Evolutionary conservation across 2,329 filamentous ascomycete species (phyloP).

Genomic region (Chalaropsis ovoidea): DNA sequence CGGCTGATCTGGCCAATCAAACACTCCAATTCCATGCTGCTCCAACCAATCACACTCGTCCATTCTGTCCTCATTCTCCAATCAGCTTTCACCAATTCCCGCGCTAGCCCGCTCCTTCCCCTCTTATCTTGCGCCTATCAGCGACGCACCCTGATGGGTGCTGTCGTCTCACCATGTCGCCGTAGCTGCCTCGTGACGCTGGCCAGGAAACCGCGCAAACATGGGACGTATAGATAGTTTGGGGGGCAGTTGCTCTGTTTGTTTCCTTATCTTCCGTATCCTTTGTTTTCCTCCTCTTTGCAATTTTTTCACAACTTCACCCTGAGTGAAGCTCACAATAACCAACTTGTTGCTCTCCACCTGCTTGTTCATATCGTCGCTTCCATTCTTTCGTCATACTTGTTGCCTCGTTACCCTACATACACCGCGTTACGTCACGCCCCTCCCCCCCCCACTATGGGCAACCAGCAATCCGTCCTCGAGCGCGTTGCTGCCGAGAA

Average conservation of each 20-base stretch:
- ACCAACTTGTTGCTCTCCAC: neutral
- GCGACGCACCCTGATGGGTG: neutral
- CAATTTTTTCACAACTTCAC: neutral
- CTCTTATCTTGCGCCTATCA: neutral
- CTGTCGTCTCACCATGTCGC: constrained; percentile 8
- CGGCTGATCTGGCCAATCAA: neutral
- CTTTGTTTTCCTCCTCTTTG: neutral
- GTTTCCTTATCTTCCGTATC: neutral
- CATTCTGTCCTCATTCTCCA: neutral
- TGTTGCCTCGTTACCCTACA: neutral
- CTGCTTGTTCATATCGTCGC: neutral
- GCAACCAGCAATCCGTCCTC: constrained; percentile 14
- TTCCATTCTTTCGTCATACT: neutral
- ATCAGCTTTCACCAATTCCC: neutral
- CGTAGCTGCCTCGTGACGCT: neutral
- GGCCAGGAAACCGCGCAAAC: neutral
- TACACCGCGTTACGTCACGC: neutral
- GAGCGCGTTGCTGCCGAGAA: constrained; percentile 8
- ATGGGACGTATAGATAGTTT: neutral
- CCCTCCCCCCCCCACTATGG: neutral
- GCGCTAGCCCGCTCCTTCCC: neutral
- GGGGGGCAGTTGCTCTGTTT: neutral
- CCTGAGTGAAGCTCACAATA: neutral
- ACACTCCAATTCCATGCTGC: neutral
- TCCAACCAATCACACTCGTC: neutral